A percentile compares a stretch with the other conserved stretches of the same genome.
Evolutionary conservation across 805 yeast genomes (phyloP).

Genomic region (Debaryomyces prosopidis): DNA sequence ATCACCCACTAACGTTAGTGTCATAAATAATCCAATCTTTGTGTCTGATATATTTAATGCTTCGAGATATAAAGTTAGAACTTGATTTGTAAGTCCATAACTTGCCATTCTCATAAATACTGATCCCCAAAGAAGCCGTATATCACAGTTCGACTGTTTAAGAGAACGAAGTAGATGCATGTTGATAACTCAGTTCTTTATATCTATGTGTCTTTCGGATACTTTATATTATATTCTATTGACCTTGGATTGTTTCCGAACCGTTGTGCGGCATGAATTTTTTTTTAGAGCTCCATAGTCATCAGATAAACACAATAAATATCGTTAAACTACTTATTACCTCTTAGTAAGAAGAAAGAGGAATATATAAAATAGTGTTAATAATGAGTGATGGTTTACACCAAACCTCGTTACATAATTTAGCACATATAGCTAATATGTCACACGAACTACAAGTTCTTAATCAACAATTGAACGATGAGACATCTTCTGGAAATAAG

Average conservation of each 20-base stretch:
- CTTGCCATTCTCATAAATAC: conserved; percentile 71
- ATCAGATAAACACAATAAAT: not conserved
- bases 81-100: conserved; percentile 79
- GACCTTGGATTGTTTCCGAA: too few relatives aligned
- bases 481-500: not conserved
- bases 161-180: conserved; percentile 40
- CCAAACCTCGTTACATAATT: conserved; percentile 35
- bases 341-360: too few relatives aligned
- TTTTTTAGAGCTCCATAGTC: not conserved
- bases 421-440: conserved; percentile 47
- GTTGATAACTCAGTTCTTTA: too few relatives aligned
- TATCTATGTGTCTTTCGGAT: not conserved
- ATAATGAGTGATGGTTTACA: conserved; percentile 16
- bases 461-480: conserved; percentile 22
- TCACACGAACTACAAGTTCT: conserved; percentile 38
- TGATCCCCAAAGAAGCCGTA: conserved; percentile 63
- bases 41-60: conserved; percentile 55
- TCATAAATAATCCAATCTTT: conserved; percentile 76
- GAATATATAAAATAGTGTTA: not conserved
- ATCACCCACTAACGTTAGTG: conserved; percentile 78
- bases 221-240: not conserved
- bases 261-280: not conserved
- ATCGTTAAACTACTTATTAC: not conserved
- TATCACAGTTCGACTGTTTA: conserved; percentile 48
- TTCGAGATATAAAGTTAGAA: conserved; percentile 65